phyloP scores from a whole-genome alignment of 2,329 filamentous ascomycete genomes.

The Aspergillus sp. region DNA sequence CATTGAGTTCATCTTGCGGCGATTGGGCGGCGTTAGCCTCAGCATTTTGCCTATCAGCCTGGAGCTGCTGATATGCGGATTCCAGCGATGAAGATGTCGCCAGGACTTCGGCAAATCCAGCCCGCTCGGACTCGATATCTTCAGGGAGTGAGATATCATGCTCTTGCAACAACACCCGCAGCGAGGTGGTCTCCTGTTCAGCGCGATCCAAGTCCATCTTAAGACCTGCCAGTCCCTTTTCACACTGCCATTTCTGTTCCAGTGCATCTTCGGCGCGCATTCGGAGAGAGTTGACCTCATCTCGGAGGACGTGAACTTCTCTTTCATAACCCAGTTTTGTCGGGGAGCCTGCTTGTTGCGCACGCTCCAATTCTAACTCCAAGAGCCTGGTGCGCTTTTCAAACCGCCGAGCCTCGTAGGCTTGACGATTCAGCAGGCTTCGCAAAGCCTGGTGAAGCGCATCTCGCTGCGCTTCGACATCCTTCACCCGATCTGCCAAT shows the following conservation, averaged over 20 bases:
- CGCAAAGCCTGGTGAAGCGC: slow-evolving; percentile 84
- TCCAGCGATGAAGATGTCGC: slow-evolving; percentile 69
- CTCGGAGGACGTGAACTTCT: slow-evolving; percentile 73
- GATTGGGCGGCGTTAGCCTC: slow-evolving; percentile 69
- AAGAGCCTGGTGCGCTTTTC: slow-evolving; percentile 73
- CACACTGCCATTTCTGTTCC: slow-evolving; percentile 93
- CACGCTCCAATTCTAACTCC: slow-evolving; percentile 72
- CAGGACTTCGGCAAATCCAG: slow-evolving; percentile 42
- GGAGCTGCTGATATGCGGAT: slow-evolving; percentile 69
- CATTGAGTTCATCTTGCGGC: slow-evolving; percentile 50
- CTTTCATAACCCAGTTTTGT: slow-evolving; percentile 75
- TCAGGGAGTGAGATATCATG: slow-evolving; percentile 74
- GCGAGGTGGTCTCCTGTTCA: slow-evolving; percentile 83
- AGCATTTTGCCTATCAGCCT: slow-evolving; percentile 61
- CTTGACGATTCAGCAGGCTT: slow-evolving; percentile 78
- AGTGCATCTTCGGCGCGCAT: slow-evolving; percentile 88
- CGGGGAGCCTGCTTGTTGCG: slow-evolving; percentile 61
- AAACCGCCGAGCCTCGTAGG: slow-evolving; percentile 77
- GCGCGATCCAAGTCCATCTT: slow-evolving; percentile 97
- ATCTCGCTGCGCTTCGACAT: slow-evolving; percentile 89
- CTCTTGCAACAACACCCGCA: slow-evolving; percentile 72
- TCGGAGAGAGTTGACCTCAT: slow-evolving; percentile 79
- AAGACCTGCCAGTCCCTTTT: slow-evolving; percentile 79
- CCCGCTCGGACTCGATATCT: slow-evolving; percentile 44
- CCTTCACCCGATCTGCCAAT: slow-evolving; percentile 76